Base-by-base conservation (phyloP, 352 stramenopile species). In the Bremia lactucae region DNA sequence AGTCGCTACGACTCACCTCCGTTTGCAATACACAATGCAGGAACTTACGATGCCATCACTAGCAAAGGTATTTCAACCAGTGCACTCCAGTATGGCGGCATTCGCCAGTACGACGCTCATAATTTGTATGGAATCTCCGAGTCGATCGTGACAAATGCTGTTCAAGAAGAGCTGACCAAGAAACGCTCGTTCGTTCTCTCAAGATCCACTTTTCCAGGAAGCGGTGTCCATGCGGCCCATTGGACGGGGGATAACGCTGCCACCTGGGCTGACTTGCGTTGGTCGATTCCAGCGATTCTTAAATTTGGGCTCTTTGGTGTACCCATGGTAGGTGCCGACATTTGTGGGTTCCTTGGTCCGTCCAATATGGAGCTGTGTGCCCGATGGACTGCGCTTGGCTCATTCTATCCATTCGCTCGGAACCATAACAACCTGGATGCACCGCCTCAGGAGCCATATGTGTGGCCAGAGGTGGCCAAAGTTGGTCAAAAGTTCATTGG, bases 61-160 rank as follows among this genome's bases (percentile, higher is more conserved):
- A 68, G 71, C 49, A 90, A 90, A 50, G 68, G 43, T 7, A 71
- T 90, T 42, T 75, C 72, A 13, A 67, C 70, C 22, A 81, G 58
- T 31, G 46, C 65, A 18, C 16, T 77, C 3, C 74, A 85, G 23
- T 77, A 81, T 36, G 61, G 57, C 18, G 55, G 49, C 31, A 58
- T 72, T 13, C 62, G 59, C 19, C 62, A 90, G 49, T 90, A 93
- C 59, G 74, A 93, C 57, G 37, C 76, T 4, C 80, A 93, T 62
- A 87, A 83, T 45, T 35, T 93, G 29, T 90, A 90, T 51, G 80
- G 80, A 16, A 66, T 84, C 28, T 76, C 75, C 1, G 77, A 93
- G 31, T 58, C 73, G 5, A 83, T 84, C 29, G 68, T 72, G 6
- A 90, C 77, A 11, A 73, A 69, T 33, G 25, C 36, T 2, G 58